Evolutionary conservation across 2,329 filamentous ascomycete genomes (phyloP), one percentile per base, ranked within the genome.

Genomic region (Nemania sp.): DNA sequence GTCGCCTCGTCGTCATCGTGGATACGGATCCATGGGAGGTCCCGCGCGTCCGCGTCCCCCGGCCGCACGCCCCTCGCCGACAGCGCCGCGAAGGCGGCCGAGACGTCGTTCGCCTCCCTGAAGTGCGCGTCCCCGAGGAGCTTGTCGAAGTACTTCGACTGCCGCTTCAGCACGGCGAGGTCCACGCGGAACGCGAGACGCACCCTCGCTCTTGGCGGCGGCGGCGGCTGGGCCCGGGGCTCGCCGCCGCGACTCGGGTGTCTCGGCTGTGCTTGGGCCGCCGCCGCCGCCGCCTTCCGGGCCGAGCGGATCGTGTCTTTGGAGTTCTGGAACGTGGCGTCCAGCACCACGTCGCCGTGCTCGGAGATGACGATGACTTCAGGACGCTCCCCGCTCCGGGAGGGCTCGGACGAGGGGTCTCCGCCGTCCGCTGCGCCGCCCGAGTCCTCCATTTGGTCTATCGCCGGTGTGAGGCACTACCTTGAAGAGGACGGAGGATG

Each of bases 1-100:
- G 88, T 90, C 20, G 87, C 88, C 62, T 87, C 83, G 61, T 91
- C 90, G 62, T 91, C 84, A 68, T 92, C 87, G 1, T 81, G 77
- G 68, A 92, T 88, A 45, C 76, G 68, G 55, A 92, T 80, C 71
- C 80, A 79, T 2, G 90, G 89, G n/a, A 92, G 79, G 34, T 84
- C 80, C 1, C 73, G 65, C 9, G 76, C 67, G 10, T 80, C 78
- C 2, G 81, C 79, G 46, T 84, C 79, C 15, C 74, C 75, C 1
- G 86, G 79, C 45, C 77, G 77, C 25, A 82, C 68, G 53, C 82
- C 79, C 21, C 75, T 72, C 9, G 80, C 68, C 2, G 76, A 74
- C 15, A 92, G 78, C 3, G 75, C 73, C 5, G 76, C 77, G 45
- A 89, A 81, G 5, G 78, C 76, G 2, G 78, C 77, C 11, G 79